Percentiles rank a stretch among this genome's conserved stretches.
phyloP scores from a whole-genome alignment of 495 filamentous ascomycete genomes.

The Parmelia sp. region DNA sequence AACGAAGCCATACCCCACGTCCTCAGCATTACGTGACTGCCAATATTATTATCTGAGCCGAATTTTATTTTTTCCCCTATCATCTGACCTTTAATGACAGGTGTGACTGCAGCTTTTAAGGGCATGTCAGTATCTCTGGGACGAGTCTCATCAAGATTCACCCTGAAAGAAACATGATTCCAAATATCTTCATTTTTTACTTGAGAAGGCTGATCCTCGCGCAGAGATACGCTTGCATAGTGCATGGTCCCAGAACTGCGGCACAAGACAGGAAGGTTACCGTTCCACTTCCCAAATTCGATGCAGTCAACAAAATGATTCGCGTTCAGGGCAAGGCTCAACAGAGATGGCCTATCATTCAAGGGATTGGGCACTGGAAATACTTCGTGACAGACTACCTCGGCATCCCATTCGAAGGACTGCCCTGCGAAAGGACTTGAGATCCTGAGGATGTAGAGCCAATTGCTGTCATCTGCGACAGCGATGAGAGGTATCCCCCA shows the following conservation, averaged over 20 bases:
- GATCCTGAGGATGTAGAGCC: conserved; percentile 4
- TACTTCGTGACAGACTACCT: background rate
- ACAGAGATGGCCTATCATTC: conserved; percentile 8
- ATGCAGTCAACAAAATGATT: conserved; percentile 7
- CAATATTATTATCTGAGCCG: conserved; percentile 42
- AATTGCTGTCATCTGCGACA: conserved; percentile 30
- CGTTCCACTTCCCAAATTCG: conserved; percentile 4
- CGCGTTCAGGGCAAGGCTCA: conserved; percentile 7
- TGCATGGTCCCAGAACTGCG: background rate
- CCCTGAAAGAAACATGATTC: background rate
- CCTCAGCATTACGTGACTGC: conserved; percentile 37
- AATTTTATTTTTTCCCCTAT: conserved; percentile 24
- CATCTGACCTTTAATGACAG: background rate
- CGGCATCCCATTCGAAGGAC: background rate
- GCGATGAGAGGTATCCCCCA: conserved; percentile 40
- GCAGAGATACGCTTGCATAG: background rate
- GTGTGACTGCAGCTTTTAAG: background rate
- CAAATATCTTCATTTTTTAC: background rate
- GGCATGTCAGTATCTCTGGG: background rate
- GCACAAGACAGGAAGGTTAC: background rate
- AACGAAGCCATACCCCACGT: conserved; percentile 48
- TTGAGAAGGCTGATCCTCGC: background rate
- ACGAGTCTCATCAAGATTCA: background rate
- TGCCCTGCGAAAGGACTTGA: background rate
- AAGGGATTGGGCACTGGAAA: background rate